Conservation (phyloP, 352 stramenopile species). For the Phytopythium sindhum region DNA sequence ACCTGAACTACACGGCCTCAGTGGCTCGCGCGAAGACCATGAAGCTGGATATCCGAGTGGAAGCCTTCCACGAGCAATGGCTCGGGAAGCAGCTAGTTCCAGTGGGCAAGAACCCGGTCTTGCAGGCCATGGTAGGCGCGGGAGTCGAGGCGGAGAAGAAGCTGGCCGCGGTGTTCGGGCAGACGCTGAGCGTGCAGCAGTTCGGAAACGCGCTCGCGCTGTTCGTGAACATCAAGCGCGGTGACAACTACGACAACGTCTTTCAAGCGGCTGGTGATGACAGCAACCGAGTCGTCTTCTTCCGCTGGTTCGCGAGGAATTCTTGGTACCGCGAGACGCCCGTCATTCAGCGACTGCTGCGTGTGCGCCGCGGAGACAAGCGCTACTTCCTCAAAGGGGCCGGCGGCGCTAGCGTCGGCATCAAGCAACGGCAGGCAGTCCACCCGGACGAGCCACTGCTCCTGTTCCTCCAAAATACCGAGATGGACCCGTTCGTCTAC, state of each 20-base stretch:
- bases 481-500: constrained; percentile 64
- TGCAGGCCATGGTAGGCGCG: constrained; percentile 41
- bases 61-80: constrained; percentile 40
- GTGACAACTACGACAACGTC: constrained; percentile 38
- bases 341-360: constrained; percentile 25
- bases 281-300: constrained; percentile 28
- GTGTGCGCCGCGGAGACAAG: constrained; percentile 24
- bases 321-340: constrained; percentile 25
- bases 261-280: constrained; percentile 25
- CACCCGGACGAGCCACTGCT: constrained; percentile 23
- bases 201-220: constrained; percentile 60
- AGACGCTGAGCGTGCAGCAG: constrained; percentile 45
- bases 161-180: constrained; percentile 23
- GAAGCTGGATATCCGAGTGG: constrained; percentile 33
- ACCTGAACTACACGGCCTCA: neutral
- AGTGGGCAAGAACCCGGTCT: constrained; percentile 42
- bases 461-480: constrained; percentile 48
- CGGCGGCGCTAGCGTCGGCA: constrained; percentile 10
- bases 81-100: constrained; percentile 53
- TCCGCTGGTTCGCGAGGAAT: constrained; percentile 53
- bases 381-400: constrained; percentile 24
- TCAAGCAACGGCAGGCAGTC: neutral
- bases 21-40: constrained; percentile 5
- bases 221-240: constrained; percentile 48
- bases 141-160: constrained; percentile 3